Conservation (phyloP, 2,329 filamentous ascomycete genomes). For the Pestalotiopsis sp. region DNA sequence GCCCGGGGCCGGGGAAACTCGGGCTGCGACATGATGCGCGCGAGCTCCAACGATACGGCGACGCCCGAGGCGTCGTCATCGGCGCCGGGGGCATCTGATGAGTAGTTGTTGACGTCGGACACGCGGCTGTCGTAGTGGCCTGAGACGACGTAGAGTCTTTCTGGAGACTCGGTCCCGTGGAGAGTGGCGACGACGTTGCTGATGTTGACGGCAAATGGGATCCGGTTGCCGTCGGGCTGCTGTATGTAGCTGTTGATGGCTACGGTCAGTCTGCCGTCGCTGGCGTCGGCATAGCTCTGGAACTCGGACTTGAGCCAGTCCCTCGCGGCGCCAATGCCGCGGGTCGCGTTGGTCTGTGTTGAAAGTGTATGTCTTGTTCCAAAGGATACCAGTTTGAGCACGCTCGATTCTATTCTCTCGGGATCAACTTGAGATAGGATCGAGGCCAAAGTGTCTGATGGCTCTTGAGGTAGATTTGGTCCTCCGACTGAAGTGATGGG, state of each 20-base stretch:
- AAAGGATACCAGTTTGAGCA: slow-evolving; percentile 57
- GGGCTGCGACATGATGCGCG: slow-evolving; percentile 51
- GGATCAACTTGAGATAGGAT: slow-evolving; percentile 37
- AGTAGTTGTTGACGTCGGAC: slow-evolving; percentile 53
- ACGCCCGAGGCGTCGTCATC: slow-evolving; percentile 62
- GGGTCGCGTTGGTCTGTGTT: slow-evolving; percentile 49
- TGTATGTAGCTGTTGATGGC: slow-evolving; percentile 55
- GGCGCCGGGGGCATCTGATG: slow-evolving; percentile 56
- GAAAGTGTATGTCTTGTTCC: slow-evolving; percentile 61
- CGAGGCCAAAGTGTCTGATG: slow-evolving; percentile 27
- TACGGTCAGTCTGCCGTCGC: slow-evolving; percentile 54
- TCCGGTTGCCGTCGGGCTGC: slow-evolving; percentile 41
- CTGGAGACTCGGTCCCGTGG: slow-evolving; percentile 49
- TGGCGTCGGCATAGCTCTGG: slow-evolving; percentile 46
- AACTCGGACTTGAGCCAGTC: slow-evolving; percentile 59
- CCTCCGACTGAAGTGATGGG: slow-evolving; percentile 29
- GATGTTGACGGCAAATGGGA: slow-evolving; percentile 54
- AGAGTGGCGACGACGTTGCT: slow-evolving; percentile 56
- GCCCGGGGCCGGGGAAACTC: slow-evolving; percentile 43
- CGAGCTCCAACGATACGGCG: slow-evolving; percentile 58
- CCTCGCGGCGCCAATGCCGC: slow-evolving; percentile 59
- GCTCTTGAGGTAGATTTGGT: slow-evolving; percentile 29
- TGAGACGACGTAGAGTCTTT: slow-evolving; percentile 54
- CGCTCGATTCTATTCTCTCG: slow-evolving; percentile 50
- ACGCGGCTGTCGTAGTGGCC: slow-evolving; percentile 60